Evolutionary conservation across 2,329 filamentous ascomycete species (phyloP), one percentile per base, ranked within the genome.

Genomic region (Boeremia exigua): DNA sequence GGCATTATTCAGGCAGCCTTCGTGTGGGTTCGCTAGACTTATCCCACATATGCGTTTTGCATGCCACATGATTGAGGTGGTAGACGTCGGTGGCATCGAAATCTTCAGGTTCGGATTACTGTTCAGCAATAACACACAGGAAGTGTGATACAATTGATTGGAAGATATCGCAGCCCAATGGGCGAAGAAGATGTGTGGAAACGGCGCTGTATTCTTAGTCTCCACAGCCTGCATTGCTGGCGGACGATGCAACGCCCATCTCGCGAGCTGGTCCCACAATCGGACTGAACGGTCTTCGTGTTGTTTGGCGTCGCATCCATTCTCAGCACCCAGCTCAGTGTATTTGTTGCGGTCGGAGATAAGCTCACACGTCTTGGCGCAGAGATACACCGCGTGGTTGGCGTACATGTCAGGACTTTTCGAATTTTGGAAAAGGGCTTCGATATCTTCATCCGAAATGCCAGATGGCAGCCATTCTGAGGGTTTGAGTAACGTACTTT

Each of bases 111-210:
- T 62, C 1, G 81, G 79, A 59, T 75, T 78, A 12, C 75, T 75
- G 23, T 78, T 76, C 0, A 86, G 72, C 11, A 86, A 73, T 9
- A 86, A 64, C 10, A 85, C 79, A 58, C 80, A 82, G 8, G 81
- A 78, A 0, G 84, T 84, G 60, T 86, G 84, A 40, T 85, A 83
- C 0, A 86, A 74, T 59, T 86, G 83, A 46, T 83, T 85, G 0
- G 80, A 80, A 0, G 83, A 85, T 25, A 86, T 86, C 3, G 81
- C 83, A 0, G 82, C 80, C 77, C 79, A 82, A 54, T 83, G 79
- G 1, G 78, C 67, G 62, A 82, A 86, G 0, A 85, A 74, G 2
- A 85, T 79, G 38, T 80, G 75, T 0, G 82, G 82, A 55, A 84
- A 85, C 1, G 80, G 80, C 7, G 72, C 68, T 2, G 72, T 74